Evolutionary conservation across 768 basidiomycete species (phyloP).

Genomic region (Pulveroboletus sp.): DNA sequence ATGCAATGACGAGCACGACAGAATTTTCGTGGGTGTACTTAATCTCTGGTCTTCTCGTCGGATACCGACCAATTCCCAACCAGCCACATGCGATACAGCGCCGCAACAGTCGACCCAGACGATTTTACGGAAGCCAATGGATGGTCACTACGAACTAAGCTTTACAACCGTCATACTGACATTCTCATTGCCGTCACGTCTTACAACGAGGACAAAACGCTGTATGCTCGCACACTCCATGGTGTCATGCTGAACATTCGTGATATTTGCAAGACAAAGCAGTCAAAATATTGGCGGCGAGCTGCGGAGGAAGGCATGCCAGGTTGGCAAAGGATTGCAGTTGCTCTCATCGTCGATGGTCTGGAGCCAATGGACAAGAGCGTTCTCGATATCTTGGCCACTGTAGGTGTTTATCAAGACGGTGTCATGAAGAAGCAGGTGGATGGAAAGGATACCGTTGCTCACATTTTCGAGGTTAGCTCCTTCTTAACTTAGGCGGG

Average conservation of each 20-base stretch:
- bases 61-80: background rate
- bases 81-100: slow-evolving; percentile 90
- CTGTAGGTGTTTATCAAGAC: slow-evolving; percentile 90
- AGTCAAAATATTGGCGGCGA: slow-evolving; percentile 86
- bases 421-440: slow-evolving; percentile 93
- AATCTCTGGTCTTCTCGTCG: background rate
- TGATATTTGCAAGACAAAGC: slow-evolving; percentile 94
- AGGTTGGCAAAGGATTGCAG: slow-evolving; percentile 87
- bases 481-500: slow-evolving; percentile 1
- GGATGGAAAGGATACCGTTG: slow-evolving; percentile 84
- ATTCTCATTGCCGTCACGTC: slow-evolving; percentile 91
- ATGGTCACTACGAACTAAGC: slow-evolving; percentile 77
- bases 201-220: slow-evolving; percentile 88
- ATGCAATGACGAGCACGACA: slow-evolving; percentile 63
- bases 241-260: slow-evolving; percentile 98
- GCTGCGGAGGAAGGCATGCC: slow-evolving; percentile 80
- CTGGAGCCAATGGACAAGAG: slow-evolving; percentile 95
- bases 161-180: slow-evolving; percentile 88
- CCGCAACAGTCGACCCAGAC: slow-evolving; percentile 88
- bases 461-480: slow-evolving; percentile 89
- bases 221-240: slow-evolving; percentile 89
- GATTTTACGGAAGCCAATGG: slow-evolving; percentile 77
- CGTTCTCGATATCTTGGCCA: slow-evolving; percentile 82
- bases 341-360: slow-evolving; percentile 89
- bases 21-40: slow-evolving; percentile 78